Conservation (phyloP, 352 stramenopile genomes). For the Phytophthora pluvialis region DNA sequence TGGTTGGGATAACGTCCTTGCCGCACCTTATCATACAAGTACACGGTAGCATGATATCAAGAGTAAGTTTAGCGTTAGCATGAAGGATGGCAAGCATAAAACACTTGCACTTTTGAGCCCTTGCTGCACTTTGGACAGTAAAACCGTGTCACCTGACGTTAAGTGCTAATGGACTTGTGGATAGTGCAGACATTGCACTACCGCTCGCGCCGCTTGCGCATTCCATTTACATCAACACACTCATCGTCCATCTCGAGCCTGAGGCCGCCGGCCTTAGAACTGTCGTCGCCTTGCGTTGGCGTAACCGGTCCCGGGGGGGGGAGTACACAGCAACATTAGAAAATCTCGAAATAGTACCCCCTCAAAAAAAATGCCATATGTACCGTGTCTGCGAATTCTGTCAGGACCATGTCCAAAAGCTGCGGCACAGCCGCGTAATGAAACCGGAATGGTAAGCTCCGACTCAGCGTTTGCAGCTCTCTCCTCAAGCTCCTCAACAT, state of each 20-base stretch:
- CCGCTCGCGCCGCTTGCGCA: constrained; percentile 11
- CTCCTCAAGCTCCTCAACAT: too few relatives aligned
- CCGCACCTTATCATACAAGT: too few relatives aligned
- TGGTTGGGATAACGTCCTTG: constrained; percentile 1
- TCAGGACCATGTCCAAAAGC: neutral
- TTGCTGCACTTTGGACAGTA: constrained; percentile 8
- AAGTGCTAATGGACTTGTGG: neutral
- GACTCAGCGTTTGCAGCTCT: too few relatives aligned
- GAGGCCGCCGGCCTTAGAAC: neutral
- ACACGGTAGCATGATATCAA: too few relatives aligned
- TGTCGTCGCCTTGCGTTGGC: neutral
- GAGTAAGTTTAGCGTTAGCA: too few relatives aligned
- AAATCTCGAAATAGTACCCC: too few relatives aligned
- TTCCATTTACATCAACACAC: constrained; percentile 10
- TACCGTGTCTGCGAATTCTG: neutral
- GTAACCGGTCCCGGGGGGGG: neutral
- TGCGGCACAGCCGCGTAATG: neutral
- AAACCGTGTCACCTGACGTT: constrained; percentile 12
- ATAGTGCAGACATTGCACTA: constrained; percentile 12
- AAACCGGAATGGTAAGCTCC: neutral
- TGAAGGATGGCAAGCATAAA: too few relatives aligned
- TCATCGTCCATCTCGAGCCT: constrained; percentile 11
- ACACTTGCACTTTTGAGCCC: too few relatives aligned
- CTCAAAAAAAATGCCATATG: neutral
- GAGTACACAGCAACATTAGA: constrained; percentile 6